A percentile compares a stretch with the other conserved stretches of the same genome.
phyloP scores from a whole-genome alignment of 495 filamentous ascomycete species.

The Xylaria intraflava region DNA sequence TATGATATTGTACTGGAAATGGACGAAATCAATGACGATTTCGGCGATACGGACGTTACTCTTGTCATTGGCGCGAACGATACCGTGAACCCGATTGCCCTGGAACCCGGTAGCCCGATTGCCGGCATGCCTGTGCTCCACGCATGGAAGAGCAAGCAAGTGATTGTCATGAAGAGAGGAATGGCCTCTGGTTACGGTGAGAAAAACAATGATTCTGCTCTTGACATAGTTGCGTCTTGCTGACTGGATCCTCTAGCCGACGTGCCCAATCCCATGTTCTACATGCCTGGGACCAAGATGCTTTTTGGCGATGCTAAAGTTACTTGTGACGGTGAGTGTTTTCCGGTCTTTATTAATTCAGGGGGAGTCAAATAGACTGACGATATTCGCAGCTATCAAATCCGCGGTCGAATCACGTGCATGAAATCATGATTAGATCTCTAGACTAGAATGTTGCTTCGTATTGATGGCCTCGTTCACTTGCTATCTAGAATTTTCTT shows the following conservation, averaged over 20 bases:
- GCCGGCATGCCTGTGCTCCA: conserved; percentile 82
- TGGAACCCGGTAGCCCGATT: conserved; percentile 71
- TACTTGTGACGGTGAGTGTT: conserved; percentile 60
- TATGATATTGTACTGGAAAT: conserved; percentile 84
- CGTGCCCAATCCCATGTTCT: conserved; percentile 84
- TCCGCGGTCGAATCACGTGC: conserved; percentile 40
- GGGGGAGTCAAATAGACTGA: background rate
- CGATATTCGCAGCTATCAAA: conserved; percentile 42
- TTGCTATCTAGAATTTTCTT: conserved; percentile 9
- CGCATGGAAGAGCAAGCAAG: conserved; percentile 85
- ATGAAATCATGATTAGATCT: conserved; percentile 16
- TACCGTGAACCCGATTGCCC: conserved; percentile 76
- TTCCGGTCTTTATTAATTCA: background rate
- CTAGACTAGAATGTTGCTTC: conserved; percentile 23
- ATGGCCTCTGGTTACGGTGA: conserved; percentile 75
- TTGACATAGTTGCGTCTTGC: background rate
- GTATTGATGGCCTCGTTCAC: background rate
- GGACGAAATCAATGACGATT: conserved; percentile 89
- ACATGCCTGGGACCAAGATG: conserved; percentile 76
- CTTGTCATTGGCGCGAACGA: conserved; percentile 83
- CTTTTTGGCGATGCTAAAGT: conserved; percentile 77
- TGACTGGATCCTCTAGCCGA: conserved; percentile 47
- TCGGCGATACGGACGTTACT: conserved; percentile 72
- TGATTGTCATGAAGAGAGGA: conserved; percentile 78
- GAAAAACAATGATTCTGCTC: conserved; percentile 7